Percentiles rank a stretch among this genome's conserved stretches.
Evolutionary conservation across 768 basidiomycete species (phyloP).

Genomic region (Leccinum imitatum): DNA sequence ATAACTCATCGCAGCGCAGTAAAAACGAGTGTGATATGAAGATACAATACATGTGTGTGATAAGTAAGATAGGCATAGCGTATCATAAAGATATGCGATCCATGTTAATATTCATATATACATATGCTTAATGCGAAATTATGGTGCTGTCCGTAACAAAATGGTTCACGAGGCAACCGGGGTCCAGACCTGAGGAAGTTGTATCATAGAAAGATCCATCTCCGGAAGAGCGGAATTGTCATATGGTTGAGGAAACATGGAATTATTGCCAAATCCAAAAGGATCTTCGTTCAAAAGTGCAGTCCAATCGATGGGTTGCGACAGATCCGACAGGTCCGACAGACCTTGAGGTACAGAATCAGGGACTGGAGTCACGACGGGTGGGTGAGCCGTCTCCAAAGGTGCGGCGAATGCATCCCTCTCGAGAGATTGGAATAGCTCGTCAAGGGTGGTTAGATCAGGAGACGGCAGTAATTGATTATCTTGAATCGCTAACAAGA

Average conservation of each 20-base stretch:
- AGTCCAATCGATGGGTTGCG: conserved; percentile 15
- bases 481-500: background rate
- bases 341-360: background rate
- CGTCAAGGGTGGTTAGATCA: conserved; percentile 1
- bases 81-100: background rate
- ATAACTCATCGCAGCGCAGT: background rate
- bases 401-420: background rate
- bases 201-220: conserved; percentile 12
- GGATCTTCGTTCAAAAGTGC: conserved; percentile 5
- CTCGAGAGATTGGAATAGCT: background rate
- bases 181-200: conserved; percentile 4
- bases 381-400: background rate
- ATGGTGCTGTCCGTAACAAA: background rate
- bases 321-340: background rate
- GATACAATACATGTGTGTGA: background rate
- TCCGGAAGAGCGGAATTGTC: background rate
- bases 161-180: background rate
- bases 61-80: background rate
- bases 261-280: background rate
- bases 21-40: background rate
- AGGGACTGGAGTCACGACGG: background rate
- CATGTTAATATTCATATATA: background rate
- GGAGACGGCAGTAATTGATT: background rate
- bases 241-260: background rate
- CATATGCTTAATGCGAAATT: background rate